Evolutionary conservation across 345 rosid genomes (phyloP).

Genomic region (Eucalyptus marginata): DNA sequence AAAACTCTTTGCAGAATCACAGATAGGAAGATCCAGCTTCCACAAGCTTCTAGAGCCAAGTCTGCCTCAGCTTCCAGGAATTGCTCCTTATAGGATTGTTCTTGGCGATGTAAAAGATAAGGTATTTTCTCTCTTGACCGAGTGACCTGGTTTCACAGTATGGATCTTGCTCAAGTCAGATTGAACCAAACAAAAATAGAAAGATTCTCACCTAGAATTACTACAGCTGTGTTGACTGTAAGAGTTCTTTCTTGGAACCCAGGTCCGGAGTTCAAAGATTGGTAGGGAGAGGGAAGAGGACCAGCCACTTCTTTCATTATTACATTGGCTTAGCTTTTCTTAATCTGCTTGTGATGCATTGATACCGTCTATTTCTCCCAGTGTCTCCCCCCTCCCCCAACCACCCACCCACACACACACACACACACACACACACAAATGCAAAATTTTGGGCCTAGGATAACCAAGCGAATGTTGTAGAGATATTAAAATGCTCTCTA

Average conservation of each 20-base stretch:
- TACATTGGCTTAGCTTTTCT: not conserved
- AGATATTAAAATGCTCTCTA: not conserved
- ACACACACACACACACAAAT: not conserved
- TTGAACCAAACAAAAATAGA: not conserved
- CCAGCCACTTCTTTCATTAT: not conserved
- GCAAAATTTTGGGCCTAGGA: not conserved
- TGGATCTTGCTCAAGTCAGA: not conserved
- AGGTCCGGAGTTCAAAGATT: not conserved
- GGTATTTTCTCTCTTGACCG: constrained; percentile 23
- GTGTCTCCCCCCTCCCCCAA: not conserved
- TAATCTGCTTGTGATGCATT: not conserved
- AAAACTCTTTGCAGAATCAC: constrained; percentile 70
- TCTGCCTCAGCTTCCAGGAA: constrained; percentile 61
- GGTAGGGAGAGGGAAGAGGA: not conserved
- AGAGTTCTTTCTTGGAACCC: not conserved
- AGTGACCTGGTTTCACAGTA: not conserved
- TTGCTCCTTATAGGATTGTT: constrained; percentile 90
- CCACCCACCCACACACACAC: not conserved
- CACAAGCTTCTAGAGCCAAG: constrained; percentile 96
- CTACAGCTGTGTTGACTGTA: not conserved
- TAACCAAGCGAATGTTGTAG: not conserved
- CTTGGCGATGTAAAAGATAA: constrained; percentile 91
- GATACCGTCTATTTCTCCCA: not conserved
- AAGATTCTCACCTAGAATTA: not conserved
- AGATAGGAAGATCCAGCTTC: constrained; percentile 80